These are phyloP conservation scores for Trametes gibbosa DNA, from an alignment of 768 basidiomycete species.

Conservation along the genomic window DNA sequence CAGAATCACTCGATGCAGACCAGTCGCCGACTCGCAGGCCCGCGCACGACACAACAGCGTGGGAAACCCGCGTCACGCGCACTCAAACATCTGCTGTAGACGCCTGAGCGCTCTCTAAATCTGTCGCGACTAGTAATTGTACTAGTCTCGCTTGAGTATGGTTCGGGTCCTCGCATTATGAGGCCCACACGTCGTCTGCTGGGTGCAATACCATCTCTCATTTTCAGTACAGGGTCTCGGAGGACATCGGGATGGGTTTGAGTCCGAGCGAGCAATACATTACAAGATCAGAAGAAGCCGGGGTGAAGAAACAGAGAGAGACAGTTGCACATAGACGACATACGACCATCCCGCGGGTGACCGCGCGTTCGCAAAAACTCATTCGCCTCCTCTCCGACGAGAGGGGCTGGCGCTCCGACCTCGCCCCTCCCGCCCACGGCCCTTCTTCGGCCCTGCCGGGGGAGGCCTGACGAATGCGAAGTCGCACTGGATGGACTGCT, in stretches of 20 bases:
- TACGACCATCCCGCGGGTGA: neutral
- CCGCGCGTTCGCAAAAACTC: neutral
- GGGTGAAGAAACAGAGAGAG: slow-evolving; percentile 2
- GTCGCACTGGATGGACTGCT: slow-evolving; percentile 86
- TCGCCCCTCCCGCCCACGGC: slow-evolving; percentile 59
- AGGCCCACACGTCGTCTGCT: no score
- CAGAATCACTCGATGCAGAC: neutral
- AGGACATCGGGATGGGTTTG: neutral
- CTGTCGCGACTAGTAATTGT: no score
- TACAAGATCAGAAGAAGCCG: slow-evolving; percentile 1
- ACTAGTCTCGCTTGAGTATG: no score
- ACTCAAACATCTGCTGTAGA: neutral
- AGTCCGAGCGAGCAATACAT: slow-evolving; percentile 5
- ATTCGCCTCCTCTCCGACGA: slow-evolving; percentile 39
- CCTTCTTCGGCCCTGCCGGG: slow-evolving; percentile 78
- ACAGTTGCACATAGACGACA: slow-evolving; percentile 11
- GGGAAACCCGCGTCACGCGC: slow-evolving; percentile 16
- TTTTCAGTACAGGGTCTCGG: no score
- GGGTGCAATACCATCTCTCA: no score
- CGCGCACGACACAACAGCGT: slow-evolving; percentile 2
- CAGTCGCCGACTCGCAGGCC: neutral
- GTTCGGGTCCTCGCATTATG: no score
- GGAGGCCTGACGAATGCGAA: slow-evolving; percentile 89
- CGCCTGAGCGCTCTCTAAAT: no score
- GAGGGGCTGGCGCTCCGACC: slow-evolving; percentile 80